Evolutionary conservation across 2,329 filamentous ascomycete species (phyloP).

Genomic region (Ceratocystis variospora): DNA sequence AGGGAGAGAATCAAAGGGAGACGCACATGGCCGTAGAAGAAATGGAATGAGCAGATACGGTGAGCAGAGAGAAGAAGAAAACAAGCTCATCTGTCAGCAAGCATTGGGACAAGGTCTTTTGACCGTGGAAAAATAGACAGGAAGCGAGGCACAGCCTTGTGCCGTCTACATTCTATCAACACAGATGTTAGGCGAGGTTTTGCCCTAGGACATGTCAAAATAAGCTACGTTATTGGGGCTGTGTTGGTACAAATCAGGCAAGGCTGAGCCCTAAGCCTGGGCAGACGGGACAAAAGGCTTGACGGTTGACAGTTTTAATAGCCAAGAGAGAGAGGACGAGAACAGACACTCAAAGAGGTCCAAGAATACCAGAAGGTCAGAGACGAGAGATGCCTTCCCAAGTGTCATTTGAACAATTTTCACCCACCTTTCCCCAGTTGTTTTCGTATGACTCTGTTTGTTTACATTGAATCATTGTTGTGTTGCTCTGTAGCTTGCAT

Average conservation of each 20-base stretch:
- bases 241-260: background rate
- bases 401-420: background rate
- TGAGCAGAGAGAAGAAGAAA: background rate
- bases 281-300: background rate
- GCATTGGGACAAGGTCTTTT: background rate
- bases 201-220: slow-evolving; percentile 4
- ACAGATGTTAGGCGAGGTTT: background rate
- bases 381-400: background rate
- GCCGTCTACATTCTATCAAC: background rate
- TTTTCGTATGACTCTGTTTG: background rate
- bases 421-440: background rate
- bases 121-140: background rate
- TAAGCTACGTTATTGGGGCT: slow-evolving; percentile 8
- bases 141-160: background rate
- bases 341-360: background rate
- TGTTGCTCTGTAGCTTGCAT: background rate
- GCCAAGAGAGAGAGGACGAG: background rate
- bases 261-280: background rate
- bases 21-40: background rate
- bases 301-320: background rate
- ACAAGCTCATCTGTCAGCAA: background rate
- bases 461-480: background rate
- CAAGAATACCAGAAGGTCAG: background rate
- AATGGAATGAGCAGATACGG: background rate
- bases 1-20: slow-evolving; percentile 3